Base-by-base conservation (phyloP, 805 yeast species). In the Ogataea degrootiae region DNA sequence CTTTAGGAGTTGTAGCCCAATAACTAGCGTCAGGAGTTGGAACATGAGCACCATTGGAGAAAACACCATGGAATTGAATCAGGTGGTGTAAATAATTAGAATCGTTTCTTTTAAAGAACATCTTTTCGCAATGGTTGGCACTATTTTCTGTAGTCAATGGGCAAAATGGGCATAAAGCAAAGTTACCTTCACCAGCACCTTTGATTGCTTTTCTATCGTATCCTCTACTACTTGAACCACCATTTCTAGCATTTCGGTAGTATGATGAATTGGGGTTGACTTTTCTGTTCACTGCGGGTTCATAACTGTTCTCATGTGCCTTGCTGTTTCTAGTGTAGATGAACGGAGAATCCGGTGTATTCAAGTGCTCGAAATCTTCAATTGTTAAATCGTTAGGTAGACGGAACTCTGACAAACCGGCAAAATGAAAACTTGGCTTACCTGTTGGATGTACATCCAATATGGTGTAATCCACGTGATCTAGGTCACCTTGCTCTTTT, bases 61-160 rank as follows among this genome's bases (percentile, higher is more conserved):
- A 60, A 8, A 64, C 57, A 6, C 69, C 69, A 45, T 64, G 69
- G 41, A 54, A 61, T 44, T 63, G 66, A 34, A 62, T 60, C 55
- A 64, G 46, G 43, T 64, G 69, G 38, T 64, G 69, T 17, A 64
- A 44, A 39, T 63, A 64, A 38, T 57, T 59, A 22, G 67, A 62
- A 40, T 58, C 60, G 45, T 63, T 64, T 40, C 66, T 53, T 45
- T 58, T 59, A 46, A 52, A 54, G 39, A 63, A 64, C 29, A 59
- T 44, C 34, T 47, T 49, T 34, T 50, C 49, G 45, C 43, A 54
- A 19, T 52, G 51, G 36, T 54, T 43, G 15, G 41, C 41, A n/a
- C 47, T 36, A 19, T 56, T 56, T 12, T 53, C 62, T 2, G 29
- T 11, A 2, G 55, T 51, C 19, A 54, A 36, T 17, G 53, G 53